Base-by-base conservation (phyloP, 352 stramenopile genomes). In the Phytophthora tubulina region DNA sequence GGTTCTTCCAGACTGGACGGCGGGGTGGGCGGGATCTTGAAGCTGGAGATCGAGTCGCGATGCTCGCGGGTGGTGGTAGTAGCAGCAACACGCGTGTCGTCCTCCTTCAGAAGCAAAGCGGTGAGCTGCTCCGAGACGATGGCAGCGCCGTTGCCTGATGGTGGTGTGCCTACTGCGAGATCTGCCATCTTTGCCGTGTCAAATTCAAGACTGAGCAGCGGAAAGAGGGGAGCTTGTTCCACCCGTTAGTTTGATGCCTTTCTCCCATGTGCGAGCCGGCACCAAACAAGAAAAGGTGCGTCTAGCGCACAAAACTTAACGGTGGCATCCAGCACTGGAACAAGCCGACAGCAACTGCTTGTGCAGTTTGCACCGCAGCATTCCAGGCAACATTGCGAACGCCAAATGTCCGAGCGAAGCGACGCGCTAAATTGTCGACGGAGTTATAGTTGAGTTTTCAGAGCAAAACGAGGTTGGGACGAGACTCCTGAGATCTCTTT, bases 241-340 rank as follows among this genome's bases (percentile, higher is more conserved):
- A 41, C 51, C 58, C 33, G 49, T 66, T 72, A 63, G 44, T 66
- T 72, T 63, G 38, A 35, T 71, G 30, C 49, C 52, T 67, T 71
- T 80, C 51, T 72, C 64, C 4, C 46, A 70, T 64, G 73, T 72
- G 69, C 56, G 73, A 80, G 45, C 15, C 54, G 69, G 49, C 52
- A 61, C 5, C 32, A 63, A 52, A 58, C 59, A 59, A 76, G 53
- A 73, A 74, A 73, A 35, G 67, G 41, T n/a, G 55, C 36, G 48
- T 63, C 21, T 55, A 61, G 42, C 33, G 39, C n/a, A 45, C 14
- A 36, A 27, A 62, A 52, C 46, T 32, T 66, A 80, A 80, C 73
- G 63, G 73, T 75, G 61, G 42, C 63, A 74, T 70, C 52, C 38
- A 46, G 36, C 17, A 31, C 10, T 36, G 41, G 30, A 54, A 10